Conservation (phyloP, 768 basidiomycete genomes). For the Kondoa malvinella region DNA sequence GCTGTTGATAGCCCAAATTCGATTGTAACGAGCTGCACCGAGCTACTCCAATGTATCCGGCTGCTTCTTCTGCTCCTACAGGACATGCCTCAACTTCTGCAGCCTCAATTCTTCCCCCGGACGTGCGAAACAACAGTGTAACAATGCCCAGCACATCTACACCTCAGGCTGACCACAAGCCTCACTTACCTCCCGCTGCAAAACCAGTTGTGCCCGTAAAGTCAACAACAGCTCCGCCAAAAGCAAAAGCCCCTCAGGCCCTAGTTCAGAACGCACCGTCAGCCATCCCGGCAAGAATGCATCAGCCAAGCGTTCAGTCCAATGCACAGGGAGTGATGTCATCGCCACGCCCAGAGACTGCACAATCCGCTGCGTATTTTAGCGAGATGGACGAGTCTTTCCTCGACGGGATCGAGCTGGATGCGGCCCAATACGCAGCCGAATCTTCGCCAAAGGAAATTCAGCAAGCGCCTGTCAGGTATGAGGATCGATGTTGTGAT, state of each 20-base stretch:
- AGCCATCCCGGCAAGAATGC: neutral
- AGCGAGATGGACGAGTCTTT: neutral
- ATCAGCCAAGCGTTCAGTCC: neutral
- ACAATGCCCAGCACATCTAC: neutral
- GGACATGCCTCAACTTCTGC: neutral
- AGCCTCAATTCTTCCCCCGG: neutral
- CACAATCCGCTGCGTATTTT: slow-evolving; percentile 1
- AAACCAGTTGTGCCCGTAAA: neutral
- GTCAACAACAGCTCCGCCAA: neutral
- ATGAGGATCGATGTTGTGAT: too few relatives aligned
- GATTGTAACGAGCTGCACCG: slow-evolving; percentile 21
- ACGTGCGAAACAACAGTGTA: neutral
- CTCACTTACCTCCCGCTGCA: neutral
- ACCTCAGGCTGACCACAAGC: neutral
- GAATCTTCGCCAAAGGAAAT: neutral
- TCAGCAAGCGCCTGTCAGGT: too few relatives aligned
- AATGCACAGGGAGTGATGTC: neutral
- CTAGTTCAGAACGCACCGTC: too few relatives aligned
- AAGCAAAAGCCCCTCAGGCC: too few relatives aligned
- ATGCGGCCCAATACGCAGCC: neutral
- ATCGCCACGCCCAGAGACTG: neutral
- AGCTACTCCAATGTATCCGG: slow-evolving; percentile 7
- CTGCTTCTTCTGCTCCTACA: neutral
- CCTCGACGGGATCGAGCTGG: slow-evolving; percentile 2
- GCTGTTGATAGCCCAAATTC: slow-evolving; percentile 22